A percentile compares a stretch with the other conserved stretches of the same genome.
These are phyloP conservation scores for Mycosarcoma maydis DNA, from an alignment of 1,284 basidiomycete species.

Conservation along the genomic window DNA sequence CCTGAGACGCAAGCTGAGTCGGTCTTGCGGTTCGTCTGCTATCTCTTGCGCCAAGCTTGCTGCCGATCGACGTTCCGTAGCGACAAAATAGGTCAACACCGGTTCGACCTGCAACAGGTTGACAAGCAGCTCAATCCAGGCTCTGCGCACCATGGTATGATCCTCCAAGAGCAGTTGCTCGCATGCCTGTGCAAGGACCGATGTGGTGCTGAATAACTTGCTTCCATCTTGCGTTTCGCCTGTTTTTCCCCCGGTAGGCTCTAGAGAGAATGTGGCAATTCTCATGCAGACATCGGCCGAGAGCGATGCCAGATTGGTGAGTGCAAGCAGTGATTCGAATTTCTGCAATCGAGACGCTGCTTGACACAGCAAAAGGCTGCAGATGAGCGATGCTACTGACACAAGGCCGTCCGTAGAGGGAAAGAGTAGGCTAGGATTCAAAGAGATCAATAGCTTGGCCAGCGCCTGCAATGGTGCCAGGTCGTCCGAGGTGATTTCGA, in stretches of 20 bases:
- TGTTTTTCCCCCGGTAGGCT: background rate
- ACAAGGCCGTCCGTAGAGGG: constrained; percentile 67
- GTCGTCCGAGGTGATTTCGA: constrained; percentile 66
- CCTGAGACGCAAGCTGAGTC: constrained; percentile 23
- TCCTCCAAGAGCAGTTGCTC: constrained; percentile 79
- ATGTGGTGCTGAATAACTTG: constrained; percentile 13
- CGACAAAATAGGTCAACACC: constrained; percentile 66
- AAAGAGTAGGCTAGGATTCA: constrained; percentile 87
- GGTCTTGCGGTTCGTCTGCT: constrained; percentile 5
- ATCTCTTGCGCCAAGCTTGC: background rate
- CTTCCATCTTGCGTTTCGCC: background rate
- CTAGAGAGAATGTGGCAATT: constrained; percentile 35
- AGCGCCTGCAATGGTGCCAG: constrained; percentile 84
- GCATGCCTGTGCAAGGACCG: constrained; percentile 21
- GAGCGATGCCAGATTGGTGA: constrained; percentile 89
- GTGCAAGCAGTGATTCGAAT: constrained; percentile 92
- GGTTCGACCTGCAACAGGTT: constrained; percentile 83
- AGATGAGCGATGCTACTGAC: constrained; percentile 36
- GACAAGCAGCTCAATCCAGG: constrained; percentile 90
- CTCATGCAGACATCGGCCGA: constrained; percentile 66
- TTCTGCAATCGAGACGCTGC: constrained; percentile 78
- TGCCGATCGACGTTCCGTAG: background rate
- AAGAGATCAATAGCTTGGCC: constrained; percentile 89
- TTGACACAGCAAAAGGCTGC: constrained; percentile 35
- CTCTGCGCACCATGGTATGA: constrained; percentile 81